A percentile compares a stretch with the other conserved stretches of the same genome.
Evolutionary conservation across 2,329 filamentous ascomycete species (phyloP).

Genomic region (Dothideomycetes sp.): DNA sequence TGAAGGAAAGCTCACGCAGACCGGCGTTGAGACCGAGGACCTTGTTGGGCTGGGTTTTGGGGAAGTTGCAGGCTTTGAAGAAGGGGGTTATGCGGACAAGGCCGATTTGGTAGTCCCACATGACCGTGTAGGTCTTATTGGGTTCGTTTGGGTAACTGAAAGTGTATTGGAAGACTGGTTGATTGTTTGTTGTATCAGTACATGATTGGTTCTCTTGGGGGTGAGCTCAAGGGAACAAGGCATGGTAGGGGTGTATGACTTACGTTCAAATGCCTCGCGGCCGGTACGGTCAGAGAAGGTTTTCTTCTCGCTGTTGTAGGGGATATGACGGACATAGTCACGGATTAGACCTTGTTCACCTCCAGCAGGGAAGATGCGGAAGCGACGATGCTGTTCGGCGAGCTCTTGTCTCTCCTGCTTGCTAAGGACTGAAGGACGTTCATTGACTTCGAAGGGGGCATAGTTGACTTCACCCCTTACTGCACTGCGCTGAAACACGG

Average conservation of each 20-base stretch:
- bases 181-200: too few species aligned
- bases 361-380: constrained; percentile 58
- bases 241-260: too few species aligned
- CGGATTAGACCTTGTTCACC: constrained; percentile 34
- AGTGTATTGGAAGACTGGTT: constrained; percentile 77
- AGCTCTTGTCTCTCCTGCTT: constrained; percentile 35
- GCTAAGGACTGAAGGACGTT: constrained; percentile 31
- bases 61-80: constrained; percentile 81
- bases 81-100: constrained; percentile 89
- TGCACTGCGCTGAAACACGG: constrained; percentile 52
- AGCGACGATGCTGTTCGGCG: constrained; percentile 50
- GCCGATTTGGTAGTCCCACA: constrained; percentile 97
- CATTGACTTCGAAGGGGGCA: constrained; percentile 56
- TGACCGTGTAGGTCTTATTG: constrained; percentile 59
- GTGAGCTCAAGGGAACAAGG: too few species aligned
- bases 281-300: constrained; percentile 79
- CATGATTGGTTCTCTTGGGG: too few species aligned
- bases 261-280: constrained; percentile 81
- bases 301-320: constrained; percentile 92
- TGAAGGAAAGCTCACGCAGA: constrained; percentile 80
- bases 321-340: constrained; percentile 58
- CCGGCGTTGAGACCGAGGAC: constrained; percentile 62
- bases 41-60: constrained; percentile 87
- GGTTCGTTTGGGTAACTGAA: constrained; percentile 61
- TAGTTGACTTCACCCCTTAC: constrained; percentile 63